These are phyloP conservation scores for Tricladium varicosporioides DNA, from an alignment of 2,329 filamentous ascomycete genomes.

Conservation along the genomic window DNA sequence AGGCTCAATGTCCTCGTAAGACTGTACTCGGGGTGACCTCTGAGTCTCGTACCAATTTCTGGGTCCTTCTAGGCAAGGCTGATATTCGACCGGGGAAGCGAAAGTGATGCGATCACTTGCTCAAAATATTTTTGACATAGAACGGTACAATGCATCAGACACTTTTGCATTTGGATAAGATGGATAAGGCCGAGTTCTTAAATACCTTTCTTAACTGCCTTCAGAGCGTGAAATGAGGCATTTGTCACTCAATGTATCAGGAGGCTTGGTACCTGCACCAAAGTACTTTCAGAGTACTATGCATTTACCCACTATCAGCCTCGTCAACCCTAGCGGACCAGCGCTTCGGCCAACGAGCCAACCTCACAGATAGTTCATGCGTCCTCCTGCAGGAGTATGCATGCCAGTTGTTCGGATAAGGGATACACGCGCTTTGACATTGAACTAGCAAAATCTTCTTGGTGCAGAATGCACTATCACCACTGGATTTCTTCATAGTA, in stretches of 20 bases:
- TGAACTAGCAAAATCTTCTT: no score
- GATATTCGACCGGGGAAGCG: not conserved
- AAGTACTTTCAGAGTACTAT: not conserved
- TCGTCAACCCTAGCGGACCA: no score
- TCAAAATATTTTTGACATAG: not conserved
- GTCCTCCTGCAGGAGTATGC: not conserved
- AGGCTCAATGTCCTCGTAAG: slow-evolving; percentile 9
- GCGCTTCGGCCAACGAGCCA: no score
- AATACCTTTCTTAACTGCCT: not conserved
- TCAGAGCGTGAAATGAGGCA: not conserved
- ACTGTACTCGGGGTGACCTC: not conserved
- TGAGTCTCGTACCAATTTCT: not conserved
- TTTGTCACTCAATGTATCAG: not conserved
- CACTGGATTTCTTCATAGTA: no score
- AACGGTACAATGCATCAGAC: not conserved
- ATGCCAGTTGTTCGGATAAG: no score
- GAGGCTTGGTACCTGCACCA: not conserved
- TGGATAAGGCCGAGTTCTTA: not conserved
- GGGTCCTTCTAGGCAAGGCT: not conserved
- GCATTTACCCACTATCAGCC: not conserved
- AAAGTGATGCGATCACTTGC: not conserved
- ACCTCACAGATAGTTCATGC: no score
- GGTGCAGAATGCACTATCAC: no score
- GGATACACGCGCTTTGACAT: no score
- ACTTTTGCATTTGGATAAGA: not conserved